Base-by-base conservation (phyloP, 305 asterid species). In the Rubia occidens region DNA sequence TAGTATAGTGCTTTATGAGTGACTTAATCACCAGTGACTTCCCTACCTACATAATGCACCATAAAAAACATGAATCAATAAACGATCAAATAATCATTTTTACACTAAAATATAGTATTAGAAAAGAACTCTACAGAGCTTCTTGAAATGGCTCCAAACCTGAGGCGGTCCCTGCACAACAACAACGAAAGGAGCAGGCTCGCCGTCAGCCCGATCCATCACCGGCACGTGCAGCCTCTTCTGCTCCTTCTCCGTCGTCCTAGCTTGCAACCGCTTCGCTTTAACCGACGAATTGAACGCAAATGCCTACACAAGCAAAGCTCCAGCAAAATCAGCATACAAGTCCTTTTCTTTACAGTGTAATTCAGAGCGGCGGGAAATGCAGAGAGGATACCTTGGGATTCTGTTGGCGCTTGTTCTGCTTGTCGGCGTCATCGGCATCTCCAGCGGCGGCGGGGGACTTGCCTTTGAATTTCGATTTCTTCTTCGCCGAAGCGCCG, bases 91-190 rank as follows among this genome's bases (percentile, higher is more conserved):
- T 45, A 66, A 47, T 26, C 5, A 14, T 29, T 14, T 15, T 21
- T 7, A 21, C 69, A 3, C 2, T 11, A 4, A 11, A 43, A 65
- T 3, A 13, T 47, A n/a, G n/a, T n/a, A 24, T 24, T 24, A 24
- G 24, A 24, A 24, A 24, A 0, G 24, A 24, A 24, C 11, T 15
- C 5, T n/a, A 45, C 11, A 26, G 8, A 17, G 21, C 58, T 51
- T n/a, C 14, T 45, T 10, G 4, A 45, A 45, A 45, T 1, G 37
- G 18, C 21, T 53, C 43, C 58, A 3, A 53, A 94, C 99, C 97
- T 94, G 82, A 10, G 99, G 96, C 64, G 99, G 99, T 65, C 99
- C 97, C 72, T 94, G 99, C 26, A 94, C 90, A 26, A 90, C 96
- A 76, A 94, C 78, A 67, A 94, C 96, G 67, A 79, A 90, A 2